phyloP scores from a whole-genome alignment of 2,329 filamentous ascomycete species.

The Paraphoma sp. region DNA sequence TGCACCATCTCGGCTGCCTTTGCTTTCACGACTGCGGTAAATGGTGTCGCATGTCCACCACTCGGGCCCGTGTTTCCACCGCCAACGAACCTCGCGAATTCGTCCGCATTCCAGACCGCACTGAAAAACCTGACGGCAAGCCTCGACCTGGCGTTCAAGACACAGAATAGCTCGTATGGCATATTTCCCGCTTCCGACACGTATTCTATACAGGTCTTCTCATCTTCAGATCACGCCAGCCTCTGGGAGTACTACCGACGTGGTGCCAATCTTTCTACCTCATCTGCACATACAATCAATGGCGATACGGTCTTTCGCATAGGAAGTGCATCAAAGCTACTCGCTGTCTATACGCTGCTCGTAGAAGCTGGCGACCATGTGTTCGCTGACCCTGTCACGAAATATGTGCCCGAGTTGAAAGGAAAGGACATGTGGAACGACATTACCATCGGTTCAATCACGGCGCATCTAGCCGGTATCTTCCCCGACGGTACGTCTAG shows the following conservation, averaged over 20 bases:
- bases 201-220: constrained; percentile 34
- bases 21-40: no score
- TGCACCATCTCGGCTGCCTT: no score
- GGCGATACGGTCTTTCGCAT: constrained; percentile 53
- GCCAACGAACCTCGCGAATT: constrained; percentile 21
- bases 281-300: constrained; percentile 36
- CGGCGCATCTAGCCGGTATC: constrained; percentile 44
- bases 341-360: constrained; percentile 50
- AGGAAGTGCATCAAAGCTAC: constrained; percentile 51
- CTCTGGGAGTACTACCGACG: constrained; percentile 27
- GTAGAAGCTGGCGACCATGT: constrained; percentile 41
- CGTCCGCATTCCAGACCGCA: constrained; percentile 28
- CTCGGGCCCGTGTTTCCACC: constrained; percentile 32
- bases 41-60: constrained; percentile 16
- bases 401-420: constrained; percentile 35
- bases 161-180: constrained; percentile 17
- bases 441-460: constrained; percentile 42
- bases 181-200: constrained; percentile 17
- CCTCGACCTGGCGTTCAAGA: constrained; percentile 22
- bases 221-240: constrained; percentile 21
- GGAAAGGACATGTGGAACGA: constrained; percentile 39
- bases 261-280: constrained; percentile 17
- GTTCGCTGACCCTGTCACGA: constrained; percentile 44
- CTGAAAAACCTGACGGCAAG: constrained; percentile 23
- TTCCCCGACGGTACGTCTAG: constrained; percentile 36